Percentiles rank a stretch among this genome's conserved stretches.
Conservation (phyloP, 2,329 filamentous ascomycete species). For the Alternaria longipes region DNA sequence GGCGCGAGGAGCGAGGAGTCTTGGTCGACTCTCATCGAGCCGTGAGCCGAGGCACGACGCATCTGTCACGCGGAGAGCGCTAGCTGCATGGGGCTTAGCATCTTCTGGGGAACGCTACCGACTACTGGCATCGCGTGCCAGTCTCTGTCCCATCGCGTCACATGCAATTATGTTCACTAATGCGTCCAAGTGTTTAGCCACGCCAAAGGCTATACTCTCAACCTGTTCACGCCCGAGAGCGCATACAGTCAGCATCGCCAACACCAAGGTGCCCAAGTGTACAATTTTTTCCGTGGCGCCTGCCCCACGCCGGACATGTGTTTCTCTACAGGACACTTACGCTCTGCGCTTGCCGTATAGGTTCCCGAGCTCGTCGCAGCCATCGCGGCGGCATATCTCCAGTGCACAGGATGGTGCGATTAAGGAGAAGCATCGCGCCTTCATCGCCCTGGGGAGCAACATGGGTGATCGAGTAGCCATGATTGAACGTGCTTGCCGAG, state of each 20-base stretch:
- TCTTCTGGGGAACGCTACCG: constrained; percentile 22
- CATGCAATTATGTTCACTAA: constrained; percentile 23
- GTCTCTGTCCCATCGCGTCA: constrained; percentile 24
- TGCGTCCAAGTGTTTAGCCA: constrained; percentile 7
- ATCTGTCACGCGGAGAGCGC: constrained; percentile 21
- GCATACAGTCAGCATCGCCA: not conserved
- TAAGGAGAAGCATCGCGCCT: constrained; percentile 60
- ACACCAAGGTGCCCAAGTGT: not conserved
- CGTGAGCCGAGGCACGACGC: constrained; percentile 38
- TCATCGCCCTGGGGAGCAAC: constrained; percentile 92
- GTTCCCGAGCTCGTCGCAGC: not conserved
- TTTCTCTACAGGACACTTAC: not conserved
- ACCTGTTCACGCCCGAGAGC: not conserved
- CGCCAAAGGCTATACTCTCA: not conserved
- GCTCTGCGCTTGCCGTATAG: not conserved
- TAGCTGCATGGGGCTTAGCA: constrained; percentile 19
- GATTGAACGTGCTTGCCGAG: constrained; percentile 83
- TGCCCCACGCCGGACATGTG: not conserved
- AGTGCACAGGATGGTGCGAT: not conserved
- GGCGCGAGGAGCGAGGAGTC: constrained; percentile 32
- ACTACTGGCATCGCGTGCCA: not conserved
- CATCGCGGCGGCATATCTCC: not conserved
- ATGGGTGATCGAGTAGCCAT: constrained; percentile 83
- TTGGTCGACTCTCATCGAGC: constrained; percentile 28
- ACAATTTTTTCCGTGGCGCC: constrained; percentile 6